Evolutionary conservation across 257 asterid genomes (phyloP).

Genomic region (Rehmannia glutinosa): DNA sequence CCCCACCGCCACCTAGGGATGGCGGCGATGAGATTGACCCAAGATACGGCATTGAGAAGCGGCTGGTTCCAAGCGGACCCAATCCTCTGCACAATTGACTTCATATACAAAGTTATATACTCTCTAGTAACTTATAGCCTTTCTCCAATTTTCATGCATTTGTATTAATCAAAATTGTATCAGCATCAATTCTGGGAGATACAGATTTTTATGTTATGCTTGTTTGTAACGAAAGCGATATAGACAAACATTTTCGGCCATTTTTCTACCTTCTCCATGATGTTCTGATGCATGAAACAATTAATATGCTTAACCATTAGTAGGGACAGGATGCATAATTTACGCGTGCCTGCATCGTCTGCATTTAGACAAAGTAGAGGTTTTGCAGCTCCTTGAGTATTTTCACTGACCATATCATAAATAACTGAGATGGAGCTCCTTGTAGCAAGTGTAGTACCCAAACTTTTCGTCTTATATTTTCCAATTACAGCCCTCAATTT

Average conservation of each 20-base stretch:
- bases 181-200: conserved; percentile 3
- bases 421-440: no score
- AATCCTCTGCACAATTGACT: conserved; percentile 40
- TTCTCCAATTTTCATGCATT: conserved; percentile 1
- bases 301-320: no score
- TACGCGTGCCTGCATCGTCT: conserved; percentile 10
- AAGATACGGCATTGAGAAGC: conserved; percentile 35
- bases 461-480: no score
- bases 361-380: conserved; percentile 8
- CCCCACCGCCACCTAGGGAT: neutral
- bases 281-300: no score
- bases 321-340: no score
- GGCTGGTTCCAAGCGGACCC: conserved; percentile 42
- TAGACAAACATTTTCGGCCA: neutral
- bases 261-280: no score
- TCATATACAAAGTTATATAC: neutral
- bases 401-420: conserved; percentile 10
- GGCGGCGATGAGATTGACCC: conserved; percentile 28
- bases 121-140: neutral
- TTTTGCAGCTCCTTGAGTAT: conserved; percentile 5
- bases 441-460: no score
- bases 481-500: no score
- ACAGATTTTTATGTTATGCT: neutral
- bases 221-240: neutral
- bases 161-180: neutral